Percentiles rank a stretch among this genome's conserved stretches.
Evolutionary conservation across 1,284 basidiomycete species (phyloP).

Genomic region (Vanrija pseudolonga): DNA sequence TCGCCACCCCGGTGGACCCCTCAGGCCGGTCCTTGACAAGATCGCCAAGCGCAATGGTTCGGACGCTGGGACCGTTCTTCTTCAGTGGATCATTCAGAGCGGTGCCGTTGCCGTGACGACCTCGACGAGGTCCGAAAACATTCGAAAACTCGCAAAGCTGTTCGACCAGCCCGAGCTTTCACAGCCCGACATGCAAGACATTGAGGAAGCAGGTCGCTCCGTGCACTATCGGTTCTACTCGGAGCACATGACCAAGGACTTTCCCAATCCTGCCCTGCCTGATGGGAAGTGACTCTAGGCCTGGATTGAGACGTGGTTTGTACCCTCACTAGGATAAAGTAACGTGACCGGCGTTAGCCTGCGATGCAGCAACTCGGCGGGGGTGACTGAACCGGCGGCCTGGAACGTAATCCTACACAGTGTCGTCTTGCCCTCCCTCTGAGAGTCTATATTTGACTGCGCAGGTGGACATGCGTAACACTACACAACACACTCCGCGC

Average conservation of each 20-base stretch:
- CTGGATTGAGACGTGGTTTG: no score
- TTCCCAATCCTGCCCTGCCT: conserved; percentile 40
- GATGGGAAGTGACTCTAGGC: no score
- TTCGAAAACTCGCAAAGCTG: conserved; percentile 60
- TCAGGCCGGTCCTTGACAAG: conserved; percentile 54
- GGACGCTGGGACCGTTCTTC: conserved; percentile 57
- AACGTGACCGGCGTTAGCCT: no score
- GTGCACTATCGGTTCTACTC: conserved; percentile 54
- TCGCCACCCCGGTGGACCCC: conserved; percentile 55
- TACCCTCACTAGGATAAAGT: no score
- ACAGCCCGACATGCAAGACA: conserved; percentile 59
- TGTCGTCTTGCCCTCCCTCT: no score
- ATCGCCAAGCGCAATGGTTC: conserved; percentile 55
- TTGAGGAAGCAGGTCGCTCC: conserved; percentile 59
- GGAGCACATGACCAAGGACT: conserved; percentile 44
- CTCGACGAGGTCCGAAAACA: conserved; percentile 59
- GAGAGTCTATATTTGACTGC: no score
- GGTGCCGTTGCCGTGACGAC: conserved; percentile 63
- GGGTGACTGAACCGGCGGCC: no score
- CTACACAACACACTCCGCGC: no score
- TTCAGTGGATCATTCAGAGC: conserved; percentile 60
- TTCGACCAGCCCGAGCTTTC: conserved; percentile 59
- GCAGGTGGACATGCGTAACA: no score
- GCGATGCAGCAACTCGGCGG: no score
- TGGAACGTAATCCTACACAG: no score